These are phyloP conservation scores for Metschnikowia rubicola DNA, from an alignment of 805 yeast genomes.

Conservation along the genomic window DNA sequence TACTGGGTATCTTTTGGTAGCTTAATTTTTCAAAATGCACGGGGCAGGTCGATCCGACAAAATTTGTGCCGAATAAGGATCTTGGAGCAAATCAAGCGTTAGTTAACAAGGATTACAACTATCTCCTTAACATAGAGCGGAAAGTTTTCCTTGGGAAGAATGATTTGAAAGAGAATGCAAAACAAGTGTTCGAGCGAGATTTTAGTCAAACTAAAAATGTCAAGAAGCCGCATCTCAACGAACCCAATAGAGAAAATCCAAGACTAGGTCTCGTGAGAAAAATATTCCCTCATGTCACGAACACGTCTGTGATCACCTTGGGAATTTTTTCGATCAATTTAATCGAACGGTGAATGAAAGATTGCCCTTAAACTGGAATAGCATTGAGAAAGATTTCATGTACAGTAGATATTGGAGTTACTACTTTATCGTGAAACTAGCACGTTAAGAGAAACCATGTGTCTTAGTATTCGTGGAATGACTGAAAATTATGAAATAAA, in stretches of 20 bases:
- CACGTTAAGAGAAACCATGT: too few relatives aligned
- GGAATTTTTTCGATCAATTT: too few relatives aligned
- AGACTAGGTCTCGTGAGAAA: conserved; percentile 22
- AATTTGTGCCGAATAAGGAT: conserved; percentile 48
- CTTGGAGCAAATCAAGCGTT: conserved; percentile 40
- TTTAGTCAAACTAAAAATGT: conserved; percentile 11
- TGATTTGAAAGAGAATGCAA: conserved; percentile 44
- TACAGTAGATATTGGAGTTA: too few relatives aligned
- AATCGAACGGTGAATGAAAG: too few relatives aligned
- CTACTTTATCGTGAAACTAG: too few relatives aligned
- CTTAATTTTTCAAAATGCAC: conserved; percentile 45
- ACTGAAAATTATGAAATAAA: too few relatives aligned
- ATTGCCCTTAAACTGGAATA: too few relatives aligned
- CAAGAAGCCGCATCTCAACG: conserved; percentile 11
- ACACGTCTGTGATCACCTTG: conserved; percentile 19
- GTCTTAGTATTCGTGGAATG: too few relatives aligned
- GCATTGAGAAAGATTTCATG: too few relatives aligned
- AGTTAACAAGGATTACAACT: conserved; percentile 82
- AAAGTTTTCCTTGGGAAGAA: conserved; percentile 53
- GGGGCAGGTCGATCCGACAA: conserved; percentile 61
- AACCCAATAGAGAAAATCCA: conserved; percentile 17
- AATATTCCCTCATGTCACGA: conserved; percentile 24
- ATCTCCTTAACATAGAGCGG: conserved; percentile 58
- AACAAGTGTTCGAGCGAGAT: conserved; percentile 38
- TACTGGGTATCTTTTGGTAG: too few relatives aligned